Conservation (phyloP, 148 eudicot genomes). For the Rhododendron ovatum region DNA sequence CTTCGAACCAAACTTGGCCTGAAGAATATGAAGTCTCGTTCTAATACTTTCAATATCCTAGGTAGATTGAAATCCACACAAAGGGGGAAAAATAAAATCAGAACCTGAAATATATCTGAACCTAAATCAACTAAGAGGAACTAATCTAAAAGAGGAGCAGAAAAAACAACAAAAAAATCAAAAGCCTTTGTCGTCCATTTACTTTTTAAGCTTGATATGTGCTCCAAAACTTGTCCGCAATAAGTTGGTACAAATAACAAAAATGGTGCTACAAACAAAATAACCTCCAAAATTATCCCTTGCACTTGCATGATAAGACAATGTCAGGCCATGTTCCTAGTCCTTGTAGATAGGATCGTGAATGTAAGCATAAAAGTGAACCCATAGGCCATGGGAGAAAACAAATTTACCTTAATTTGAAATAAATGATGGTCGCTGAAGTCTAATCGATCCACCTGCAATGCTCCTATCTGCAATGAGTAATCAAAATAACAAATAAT, state of each 20-base stretch:
- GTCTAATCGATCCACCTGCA: slow-evolving; percentile 53
- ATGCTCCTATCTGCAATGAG: slow-evolving; percentile 66
- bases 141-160: not conserved
- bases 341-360: not conserved
- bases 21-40: slow-evolving; percentile 48
- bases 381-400: not conserved
- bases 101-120: slow-evolving; percentile 5
- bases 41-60: slow-evolving; percentile 60
- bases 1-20: slow-evolving; percentile 34
- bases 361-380: not conserved
- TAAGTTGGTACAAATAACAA: not conserved
- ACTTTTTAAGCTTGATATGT: not conserved
- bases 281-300: not conserved
- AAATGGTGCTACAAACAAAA: not conserved
- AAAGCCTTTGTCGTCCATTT: not conserved
- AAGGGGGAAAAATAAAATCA: slow-evolving; percentile 1
- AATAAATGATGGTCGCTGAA: slow-evolving; percentile 80
- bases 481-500: not conserved
- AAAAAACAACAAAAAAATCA: not conserved
- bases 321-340: not conserved
- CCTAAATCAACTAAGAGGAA: not conserved
- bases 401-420: slow-evolving; percentile 44
- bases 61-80: slow-evolving; percentile 6
- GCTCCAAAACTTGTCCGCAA: not conserved
- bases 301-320: not conserved